A percentile compares a stretch with the other conserved stretches of the same genome.
Conservation (phyloP, 305 asterid genomes). For the Striga hermonthica region DNA sequence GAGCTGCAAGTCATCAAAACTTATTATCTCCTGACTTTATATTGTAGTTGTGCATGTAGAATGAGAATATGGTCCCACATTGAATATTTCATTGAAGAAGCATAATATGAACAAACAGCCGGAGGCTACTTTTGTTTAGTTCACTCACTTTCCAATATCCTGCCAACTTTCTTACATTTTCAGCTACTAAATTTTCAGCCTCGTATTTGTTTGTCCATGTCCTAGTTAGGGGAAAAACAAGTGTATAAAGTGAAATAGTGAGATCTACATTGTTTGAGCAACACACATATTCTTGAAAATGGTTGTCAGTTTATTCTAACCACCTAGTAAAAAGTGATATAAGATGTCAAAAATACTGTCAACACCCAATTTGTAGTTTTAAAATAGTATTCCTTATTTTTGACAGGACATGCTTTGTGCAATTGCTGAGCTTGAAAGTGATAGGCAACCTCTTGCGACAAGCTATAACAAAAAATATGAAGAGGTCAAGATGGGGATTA, state of each 20-base stretch:
- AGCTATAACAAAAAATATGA: slow-evolving; percentile 61
- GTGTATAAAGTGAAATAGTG: not conserved
- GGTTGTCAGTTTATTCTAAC: slow-evolving; percentile 19
- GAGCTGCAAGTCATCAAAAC: slow-evolving; percentile 5
- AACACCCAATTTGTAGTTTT: not conserved
- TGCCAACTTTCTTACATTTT: slow-evolving; percentile 2
- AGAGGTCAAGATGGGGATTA: slow-evolving; percentile 61
- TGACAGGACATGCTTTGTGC: slow-evolving; percentile 88
- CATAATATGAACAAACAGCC: slow-evolving; percentile 11
- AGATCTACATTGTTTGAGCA: slow-evolving; percentile 5
- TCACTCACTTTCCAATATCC: not conserved
- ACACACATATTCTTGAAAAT: slow-evolving; percentile 14
- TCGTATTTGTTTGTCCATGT: not conserved
- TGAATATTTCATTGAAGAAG: slow-evolving; percentile 11
- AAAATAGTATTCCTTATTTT: slow-evolving; percentile 17
- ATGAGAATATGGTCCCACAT: slow-evolving; percentile 1
- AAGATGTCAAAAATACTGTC: slow-evolving; percentile 3
- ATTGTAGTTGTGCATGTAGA: not conserved
- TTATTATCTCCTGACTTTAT: slow-evolving; percentile 1
- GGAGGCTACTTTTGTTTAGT: not conserved
- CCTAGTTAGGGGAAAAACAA: slow-evolving; percentile 11
- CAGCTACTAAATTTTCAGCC: slow-evolving; percentile 11
- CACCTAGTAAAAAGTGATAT: not conserved
- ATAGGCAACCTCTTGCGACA: slow-evolving; percentile 64
- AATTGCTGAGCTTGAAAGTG: slow-evolving; percentile 88